Evolutionary conservation across 2,329 filamentous ascomycete species (phyloP).

Genomic region (Aurifilum marmelostoma): DNA sequence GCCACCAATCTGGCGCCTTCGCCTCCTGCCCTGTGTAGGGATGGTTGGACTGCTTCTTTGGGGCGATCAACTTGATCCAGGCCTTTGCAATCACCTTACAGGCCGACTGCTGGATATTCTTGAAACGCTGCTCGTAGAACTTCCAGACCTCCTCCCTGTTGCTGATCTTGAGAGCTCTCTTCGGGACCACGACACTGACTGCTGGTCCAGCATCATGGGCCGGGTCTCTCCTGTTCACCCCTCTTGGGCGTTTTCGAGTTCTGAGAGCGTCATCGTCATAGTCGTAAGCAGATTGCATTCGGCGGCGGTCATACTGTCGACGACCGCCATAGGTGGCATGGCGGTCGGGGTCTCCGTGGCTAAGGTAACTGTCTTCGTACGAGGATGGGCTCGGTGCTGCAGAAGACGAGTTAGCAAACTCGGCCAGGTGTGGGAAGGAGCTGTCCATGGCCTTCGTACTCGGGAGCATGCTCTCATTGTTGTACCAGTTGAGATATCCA

Average conservation of each 20-base stretch:
- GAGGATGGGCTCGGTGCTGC: slow-evolving; percentile 25
- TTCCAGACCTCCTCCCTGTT: slow-evolving; percentile 58
- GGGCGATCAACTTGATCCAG: slow-evolving; percentile 75
- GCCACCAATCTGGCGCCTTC: slow-evolving; percentile 70
- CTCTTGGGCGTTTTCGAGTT: slow-evolving; percentile 43
- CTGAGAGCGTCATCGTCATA: slow-evolving; percentile 39
- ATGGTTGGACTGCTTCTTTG: slow-evolving; percentile 75
- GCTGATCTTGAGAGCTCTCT: slow-evolving; percentile 54
- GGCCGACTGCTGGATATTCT: slow-evolving; percentile 69
- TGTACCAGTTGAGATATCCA: slow-evolving; percentile 27
- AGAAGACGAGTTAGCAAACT: background rate
- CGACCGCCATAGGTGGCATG: slow-evolving; percentile 33
- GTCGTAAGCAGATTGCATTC: slow-evolving; percentile 29
- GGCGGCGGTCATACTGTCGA: slow-evolving; percentile 36
- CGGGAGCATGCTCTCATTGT: slow-evolving; percentile 23
- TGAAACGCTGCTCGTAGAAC: slow-evolving; percentile 66
- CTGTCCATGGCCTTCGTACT: slow-evolving; percentile 31
- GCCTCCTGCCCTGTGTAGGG: slow-evolving; percentile 70
- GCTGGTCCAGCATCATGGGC: slow-evolving; percentile 46
- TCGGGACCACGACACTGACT: slow-evolving; percentile 41
- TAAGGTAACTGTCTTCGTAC: slow-evolving; percentile 32
- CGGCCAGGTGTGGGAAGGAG: background rate
- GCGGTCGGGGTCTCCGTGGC: slow-evolving; percentile 30
- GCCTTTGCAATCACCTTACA: slow-evolving; percentile 75
- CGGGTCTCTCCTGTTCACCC: slow-evolving; percentile 39